A percentile compares a stretch with the other conserved stretches of the same genome.
Evolutionary conservation across 768 basidiomycete species (phyloP).

Genomic region (Termitomyces sp.): DNA sequence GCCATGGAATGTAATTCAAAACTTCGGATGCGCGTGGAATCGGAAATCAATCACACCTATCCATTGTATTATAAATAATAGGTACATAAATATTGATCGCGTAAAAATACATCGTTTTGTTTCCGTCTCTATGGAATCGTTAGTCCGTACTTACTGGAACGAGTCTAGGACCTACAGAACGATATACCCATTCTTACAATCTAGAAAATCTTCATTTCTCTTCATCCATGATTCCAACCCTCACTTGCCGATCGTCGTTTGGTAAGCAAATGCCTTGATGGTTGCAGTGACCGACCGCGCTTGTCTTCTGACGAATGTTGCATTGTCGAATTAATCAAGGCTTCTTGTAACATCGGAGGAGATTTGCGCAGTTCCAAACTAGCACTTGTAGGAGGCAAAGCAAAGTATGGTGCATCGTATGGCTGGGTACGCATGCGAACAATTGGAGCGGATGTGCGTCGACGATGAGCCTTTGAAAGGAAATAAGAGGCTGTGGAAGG

Average conservation of each 20-base stretch:
- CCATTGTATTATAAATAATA: neutral
- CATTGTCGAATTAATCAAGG: constrained; percentile 7
- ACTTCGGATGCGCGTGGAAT: too few relatives aligned
- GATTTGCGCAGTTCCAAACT: constrained; percentile 18
- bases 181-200: neutral
- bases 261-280: constrained; percentile 6
- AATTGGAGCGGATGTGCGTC: constrained; percentile 26
- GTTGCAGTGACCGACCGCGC: constrained; percentile 5
- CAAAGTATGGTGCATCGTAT: constrained; percentile 42
- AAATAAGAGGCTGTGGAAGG: constrained; percentile 17
- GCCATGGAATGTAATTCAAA: neutral
- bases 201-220: neutral
- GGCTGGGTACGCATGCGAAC: constrained; percentile 30
- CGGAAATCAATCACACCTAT: neutral
- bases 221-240: constrained; percentile 17
- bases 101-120: constrained; percentile 2
- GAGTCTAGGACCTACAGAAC: neutral
- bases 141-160: neutral
- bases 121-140: neutral
- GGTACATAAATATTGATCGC: neutral
- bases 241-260: constrained; percentile 30
- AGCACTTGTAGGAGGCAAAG: constrained; percentile 27
- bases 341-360: constrained; percentile 22
- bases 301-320: constrained; percentile 2
- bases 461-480: constrained; percentile 22